Base-by-base conservation (phyloP, 306 rosid species). In the Spatholobus suberectus region DNA sequence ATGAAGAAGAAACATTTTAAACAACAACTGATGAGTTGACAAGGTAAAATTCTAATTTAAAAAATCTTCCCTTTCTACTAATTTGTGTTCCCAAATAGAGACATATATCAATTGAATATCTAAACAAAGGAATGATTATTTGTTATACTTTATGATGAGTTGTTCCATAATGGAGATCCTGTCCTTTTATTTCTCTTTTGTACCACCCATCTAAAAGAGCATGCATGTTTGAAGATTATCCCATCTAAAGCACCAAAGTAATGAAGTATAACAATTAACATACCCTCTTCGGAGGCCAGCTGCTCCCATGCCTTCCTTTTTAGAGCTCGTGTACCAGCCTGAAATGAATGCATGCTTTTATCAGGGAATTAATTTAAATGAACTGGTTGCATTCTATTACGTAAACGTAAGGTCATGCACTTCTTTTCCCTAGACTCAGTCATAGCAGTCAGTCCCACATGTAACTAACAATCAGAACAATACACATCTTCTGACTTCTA, bases 281-380 rank as follows among this genome's bases (percentile, higher is more conserved):
- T 86, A 96, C 99, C 97, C 87, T 91, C 97, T 90, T 96, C 98
- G 0, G 78, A 80, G 46, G 95, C 98, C 75, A 96, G 92, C 88
- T 92, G 95, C 84, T 92, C 85, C 99, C 98, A 96, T 29, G 97
- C 89, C 70, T 89, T 86, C 87, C 91, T 84, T 88, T 89, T 94
- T 72, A 96, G 75, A 86, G 84, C 80, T 81, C 89, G 96, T 80
- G 97, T 92, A 86, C 92, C 99, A 78, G 91, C 98, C 99, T 96
- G 93, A 83, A 90, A 91, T 82, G 43, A 80, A 82, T 11, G 52
- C 63, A 82, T n/a, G 38, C 65, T 29, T 73, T 73, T 40, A 90
- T 61, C 83, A 47, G 55, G 40, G 38, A 84, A 71, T 8, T 13
- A 62, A 37, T 51, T 37, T 47, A 57, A 70, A 57, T 40, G 24